phyloP scores from a whole-genome alignment of 1,284 basidiomycete species.

The Exobasidium cylindrosporum region DNA sequence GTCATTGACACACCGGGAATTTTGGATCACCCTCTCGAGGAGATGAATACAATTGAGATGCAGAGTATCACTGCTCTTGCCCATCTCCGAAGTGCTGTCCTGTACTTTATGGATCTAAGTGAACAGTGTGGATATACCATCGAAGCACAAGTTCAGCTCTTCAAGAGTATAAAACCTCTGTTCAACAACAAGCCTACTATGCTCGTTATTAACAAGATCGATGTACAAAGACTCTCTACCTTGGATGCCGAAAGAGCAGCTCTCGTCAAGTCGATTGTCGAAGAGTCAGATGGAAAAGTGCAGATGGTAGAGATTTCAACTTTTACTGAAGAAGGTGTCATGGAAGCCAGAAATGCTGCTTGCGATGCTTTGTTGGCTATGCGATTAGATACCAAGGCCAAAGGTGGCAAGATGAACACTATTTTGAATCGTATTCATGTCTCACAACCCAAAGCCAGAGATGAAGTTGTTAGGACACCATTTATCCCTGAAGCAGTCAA shows the following conservation, averaged over 20 bases:
- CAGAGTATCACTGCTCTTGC: constrained; percentile 55
- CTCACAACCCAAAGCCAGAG: constrained; percentile 46
- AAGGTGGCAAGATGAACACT: constrained; percentile 49
- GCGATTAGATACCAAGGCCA: constrained; percentile 51
- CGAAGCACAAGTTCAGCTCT: constrained; percentile 54
- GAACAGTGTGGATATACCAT: constrained; percentile 55
- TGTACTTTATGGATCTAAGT: constrained; percentile 55
- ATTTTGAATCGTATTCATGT: constrained; percentile 54
- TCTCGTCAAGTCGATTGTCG: constrained; percentile 42
- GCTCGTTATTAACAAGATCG: constrained; percentile 53
- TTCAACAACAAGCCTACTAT: constrained; percentile 55
- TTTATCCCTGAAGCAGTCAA: constrained; percentile 43
- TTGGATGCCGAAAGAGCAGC: constrained; percentile 45
- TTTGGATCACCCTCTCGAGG: constrained; percentile 54
- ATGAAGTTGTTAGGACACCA: constrained; percentile 46
- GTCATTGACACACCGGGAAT: constrained; percentile 55
- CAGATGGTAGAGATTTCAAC: constrained; percentile 50
- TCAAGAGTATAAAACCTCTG: constrained; percentile 55
- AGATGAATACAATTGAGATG: constrained; percentile 57
- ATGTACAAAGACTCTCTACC: constrained; percentile 43
- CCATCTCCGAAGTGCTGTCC: constrained; percentile 50
- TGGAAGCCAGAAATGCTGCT: constrained; percentile 49
- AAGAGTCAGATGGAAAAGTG: constrained; percentile 47
- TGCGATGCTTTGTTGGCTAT: constrained; percentile 51
- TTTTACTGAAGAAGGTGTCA: constrained; percentile 54